A percentile compares a stretch with the other conserved stretches of the same genome.
These are phyloP conservation scores for Calophaca sinica DNA, from an alignment of 306 rosid species.

Conservation along the genomic window DNA sequence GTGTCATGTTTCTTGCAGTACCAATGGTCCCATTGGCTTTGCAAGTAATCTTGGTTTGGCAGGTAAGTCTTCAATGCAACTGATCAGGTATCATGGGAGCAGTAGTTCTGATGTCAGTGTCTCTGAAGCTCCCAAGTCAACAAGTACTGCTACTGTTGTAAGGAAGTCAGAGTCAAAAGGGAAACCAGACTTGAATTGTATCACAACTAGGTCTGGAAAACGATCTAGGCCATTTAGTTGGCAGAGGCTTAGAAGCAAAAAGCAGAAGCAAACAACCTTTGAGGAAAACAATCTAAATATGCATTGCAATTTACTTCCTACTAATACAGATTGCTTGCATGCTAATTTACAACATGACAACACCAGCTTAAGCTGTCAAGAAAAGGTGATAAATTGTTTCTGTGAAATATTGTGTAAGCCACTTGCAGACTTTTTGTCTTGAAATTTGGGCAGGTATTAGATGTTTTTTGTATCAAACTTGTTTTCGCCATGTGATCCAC, in stretches of 20 bases:
- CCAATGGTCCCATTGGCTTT: constrained; percentile 39
- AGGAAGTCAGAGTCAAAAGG: constrained; percentile 42
- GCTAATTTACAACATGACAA: constrained; percentile 45
- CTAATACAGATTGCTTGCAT: constrained; percentile 40
- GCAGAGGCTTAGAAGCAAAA: constrained; percentile 68
- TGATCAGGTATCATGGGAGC: constrained; percentile 38
- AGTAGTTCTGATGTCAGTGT: constrained; percentile 35
- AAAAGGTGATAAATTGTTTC: constrained; percentile 55
- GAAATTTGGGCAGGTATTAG: constrained; percentile 1
- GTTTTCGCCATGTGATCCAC: constrained; percentile 8
- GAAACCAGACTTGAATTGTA: constrained; percentile 45
- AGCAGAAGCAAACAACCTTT: constrained; percentile 50
- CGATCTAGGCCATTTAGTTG: constrained; percentile 73
- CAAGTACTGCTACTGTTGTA: constrained; percentile 15
- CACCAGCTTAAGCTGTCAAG: constrained; percentile 38
- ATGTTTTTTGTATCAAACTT: constrained; percentile 11
- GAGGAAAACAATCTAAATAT: constrained; percentile 43
- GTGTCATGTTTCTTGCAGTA: constrained; percentile 43
- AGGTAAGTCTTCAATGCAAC: constrained; percentile 39
- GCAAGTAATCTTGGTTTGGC: constrained; percentile 43
- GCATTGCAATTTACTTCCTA: constrained; percentile 32
- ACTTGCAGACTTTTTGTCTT: constrained; percentile 14
- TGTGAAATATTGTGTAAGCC: constrained; percentile 36
- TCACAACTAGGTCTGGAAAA: constrained; percentile 54
- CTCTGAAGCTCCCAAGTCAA: constrained; percentile 46